A percentile compares a stretch with the other conserved stretches of the same genome.
These are phyloP conservation scores for Hemerocallis citrina DNA, from an alignment of 106 monocot species.

Conservation along the genomic window DNA sequence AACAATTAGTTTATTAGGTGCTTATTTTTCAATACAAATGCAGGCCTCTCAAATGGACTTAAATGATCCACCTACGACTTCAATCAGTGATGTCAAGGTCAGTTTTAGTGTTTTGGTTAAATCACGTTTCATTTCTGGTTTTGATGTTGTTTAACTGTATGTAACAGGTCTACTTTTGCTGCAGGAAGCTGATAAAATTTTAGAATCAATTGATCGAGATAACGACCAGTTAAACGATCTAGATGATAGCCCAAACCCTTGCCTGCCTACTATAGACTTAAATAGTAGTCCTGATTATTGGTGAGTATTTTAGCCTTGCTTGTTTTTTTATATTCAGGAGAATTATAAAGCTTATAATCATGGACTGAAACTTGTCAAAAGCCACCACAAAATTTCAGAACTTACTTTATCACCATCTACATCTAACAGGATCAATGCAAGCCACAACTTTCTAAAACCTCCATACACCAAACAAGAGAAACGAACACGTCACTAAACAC, in stretches of 20 bases:
- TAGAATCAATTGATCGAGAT: slow-evolving; percentile 9
- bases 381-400: not conserved
- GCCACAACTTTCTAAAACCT: too few species aligned
- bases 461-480: too few species aligned
- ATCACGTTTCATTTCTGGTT: not conserved
- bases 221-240: slow-evolving; percentile 9
- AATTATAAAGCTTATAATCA: not conserved
- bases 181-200: slow-evolving; percentile 21
- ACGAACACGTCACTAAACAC: too few species aligned
- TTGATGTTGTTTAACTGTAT: not conserved
- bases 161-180: not conserved
- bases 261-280: slow-evolving; percentile 8
- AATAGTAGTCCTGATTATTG: slow-evolving; percentile 24
- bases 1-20: too few species aligned
- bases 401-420: too few species aligned
- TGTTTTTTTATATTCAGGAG: not conserved
- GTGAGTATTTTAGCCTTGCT: slow-evolving; percentile 19
- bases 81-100: slow-evolving; percentile 9
- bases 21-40: slow-evolving; percentile 3
- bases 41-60: slow-evolving; percentile 10
- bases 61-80: not conserved
- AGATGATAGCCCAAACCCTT: not conserved
- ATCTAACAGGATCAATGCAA: too few species aligned
- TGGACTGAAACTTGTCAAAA: not conserved
- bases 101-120: not conserved